Percentiles rank a stretch among this genome's conserved stretches.
Evolutionary conservation across 257 asterid genomes (phyloP).

Genomic region (Rehmannia glutinosa): DNA sequence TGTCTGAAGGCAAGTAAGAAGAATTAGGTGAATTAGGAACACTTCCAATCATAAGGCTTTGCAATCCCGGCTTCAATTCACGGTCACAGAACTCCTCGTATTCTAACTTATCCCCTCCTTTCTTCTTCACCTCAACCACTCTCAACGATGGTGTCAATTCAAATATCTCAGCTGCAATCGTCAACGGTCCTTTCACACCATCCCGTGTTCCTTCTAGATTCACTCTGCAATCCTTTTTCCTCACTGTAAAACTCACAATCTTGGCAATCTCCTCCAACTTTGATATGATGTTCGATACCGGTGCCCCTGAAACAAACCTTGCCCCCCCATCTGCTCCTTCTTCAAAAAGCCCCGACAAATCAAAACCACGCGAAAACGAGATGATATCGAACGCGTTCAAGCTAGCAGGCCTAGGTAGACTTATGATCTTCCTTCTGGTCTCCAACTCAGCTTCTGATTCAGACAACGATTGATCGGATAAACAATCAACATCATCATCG

Average conservation of each 20-base stretch:
- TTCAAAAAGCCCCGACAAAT: slow-evolving; percentile 82
- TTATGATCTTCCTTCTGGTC: slow-evolving; percentile 34
- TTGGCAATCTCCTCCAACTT: slow-evolving; percentile 89
- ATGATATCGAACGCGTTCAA: slow-evolving; percentile 88
- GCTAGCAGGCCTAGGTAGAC: slow-evolving; percentile 77
- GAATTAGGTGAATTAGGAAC: slow-evolving; percentile 11
- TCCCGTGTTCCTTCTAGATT: slow-evolving; percentile 75
- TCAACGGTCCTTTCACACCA: slow-evolving; percentile 89
- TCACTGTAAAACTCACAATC: slow-evolving; percentile 74
- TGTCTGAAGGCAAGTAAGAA: slow-evolving; percentile 45
- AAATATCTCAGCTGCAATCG: slow-evolving; percentile 87
- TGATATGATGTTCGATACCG: slow-evolving; percentile 59
- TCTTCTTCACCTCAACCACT: slow-evolving; percentile 85
- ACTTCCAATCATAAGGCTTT: slow-evolving; percentile 34
- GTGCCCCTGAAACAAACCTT: slow-evolving; percentile 76
- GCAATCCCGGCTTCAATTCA: slow-evolving; percentile 72
- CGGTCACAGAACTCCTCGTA: slow-evolving; percentile 67
- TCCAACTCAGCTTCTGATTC: slow-evolving; percentile 68
- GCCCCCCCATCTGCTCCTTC: slow-evolving; percentile 66
- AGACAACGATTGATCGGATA: slow-evolving; percentile 58
- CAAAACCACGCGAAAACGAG: slow-evolving; percentile 79
- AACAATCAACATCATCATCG: slow-evolving; percentile 28
- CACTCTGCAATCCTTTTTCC: slow-evolving; percentile 85
- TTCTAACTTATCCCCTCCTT: slow-evolving; percentile 72
- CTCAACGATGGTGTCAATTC: slow-evolving; percentile 81